Evolutionary conservation across 257 asterid genomes (phyloP).

Genomic region (Forsythia viridissima): DNA sequence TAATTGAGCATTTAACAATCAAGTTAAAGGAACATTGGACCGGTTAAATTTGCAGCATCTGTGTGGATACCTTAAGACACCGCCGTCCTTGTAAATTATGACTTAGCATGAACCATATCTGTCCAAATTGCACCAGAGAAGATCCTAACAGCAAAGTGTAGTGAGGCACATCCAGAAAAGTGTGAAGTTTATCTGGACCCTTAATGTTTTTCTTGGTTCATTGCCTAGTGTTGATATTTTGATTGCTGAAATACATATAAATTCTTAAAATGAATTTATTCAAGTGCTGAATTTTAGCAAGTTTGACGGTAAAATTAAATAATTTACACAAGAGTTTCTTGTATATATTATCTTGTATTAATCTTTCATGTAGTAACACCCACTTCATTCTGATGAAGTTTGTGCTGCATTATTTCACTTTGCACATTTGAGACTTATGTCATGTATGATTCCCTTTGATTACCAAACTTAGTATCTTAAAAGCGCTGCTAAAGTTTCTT

Average conservation of each 20-base stretch:
- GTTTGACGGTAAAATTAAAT: neutral
- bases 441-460: neutral
- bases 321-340: neutral
- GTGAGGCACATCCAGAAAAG: conserved; percentile 12
- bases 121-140: neutral
- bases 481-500: neutral
- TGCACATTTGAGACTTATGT: neutral
- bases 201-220: neutral
- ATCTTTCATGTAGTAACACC: neutral
- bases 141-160: too few relatives aligned
- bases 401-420: neutral
- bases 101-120: neutral
- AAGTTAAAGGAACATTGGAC: neutral
- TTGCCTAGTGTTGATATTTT: neutral
- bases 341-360: neutral
- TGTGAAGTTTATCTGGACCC: neutral
- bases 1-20: too few relatives aligned
- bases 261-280: too few relatives aligned
- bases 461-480: neutral
- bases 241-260: neutral
- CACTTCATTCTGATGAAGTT: neutral
- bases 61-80: too few relatives aligned
- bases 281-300: neutral
- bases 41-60: too few relatives aligned
- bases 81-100: too few relatives aligned